phyloP scores from a whole-genome alignment of 2,329 filamentous ascomycete species.

The Penicillium sp. region DNA sequence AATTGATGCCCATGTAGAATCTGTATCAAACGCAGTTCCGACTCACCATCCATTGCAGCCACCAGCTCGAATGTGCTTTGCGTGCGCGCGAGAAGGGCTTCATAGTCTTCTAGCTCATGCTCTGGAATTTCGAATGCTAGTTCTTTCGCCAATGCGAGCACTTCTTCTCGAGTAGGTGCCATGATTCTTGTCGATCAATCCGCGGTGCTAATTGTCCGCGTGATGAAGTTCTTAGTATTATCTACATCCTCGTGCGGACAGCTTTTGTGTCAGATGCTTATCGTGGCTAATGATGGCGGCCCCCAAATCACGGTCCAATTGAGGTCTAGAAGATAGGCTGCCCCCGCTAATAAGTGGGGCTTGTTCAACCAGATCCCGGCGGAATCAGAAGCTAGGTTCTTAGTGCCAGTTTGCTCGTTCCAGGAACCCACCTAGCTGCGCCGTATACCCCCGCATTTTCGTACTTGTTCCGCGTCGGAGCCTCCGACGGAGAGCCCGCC shows the following conservation, averaged over 20 bases:
- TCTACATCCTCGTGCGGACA: not conserved
- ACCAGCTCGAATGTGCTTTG: constrained; percentile 35
- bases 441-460: not conserved
- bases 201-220: not conserved
- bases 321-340: not conserved
- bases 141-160: not conserved
- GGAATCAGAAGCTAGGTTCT: not conserved
- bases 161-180: not conserved
- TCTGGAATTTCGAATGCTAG: not conserved
- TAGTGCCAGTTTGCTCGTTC: not conserved
- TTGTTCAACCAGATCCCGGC: not conserved
- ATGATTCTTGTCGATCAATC: not conserved
- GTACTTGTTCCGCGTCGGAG: not conserved
- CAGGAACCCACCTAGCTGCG: not conserved
- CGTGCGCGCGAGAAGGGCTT: constrained; percentile 32
- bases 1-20: not conserved
- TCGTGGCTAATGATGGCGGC: not conserved
- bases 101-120: constrained; percentile 10
- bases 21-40: not conserved
- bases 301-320: not conserved
- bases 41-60: constrained; percentile 40
- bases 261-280: not conserved
- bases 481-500: not conserved
- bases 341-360: not conserved
- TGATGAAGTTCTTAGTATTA: not conserved